Conservation (phyloP, 768 basidiomycete genomes). For the Mrakia gelida region DNA sequence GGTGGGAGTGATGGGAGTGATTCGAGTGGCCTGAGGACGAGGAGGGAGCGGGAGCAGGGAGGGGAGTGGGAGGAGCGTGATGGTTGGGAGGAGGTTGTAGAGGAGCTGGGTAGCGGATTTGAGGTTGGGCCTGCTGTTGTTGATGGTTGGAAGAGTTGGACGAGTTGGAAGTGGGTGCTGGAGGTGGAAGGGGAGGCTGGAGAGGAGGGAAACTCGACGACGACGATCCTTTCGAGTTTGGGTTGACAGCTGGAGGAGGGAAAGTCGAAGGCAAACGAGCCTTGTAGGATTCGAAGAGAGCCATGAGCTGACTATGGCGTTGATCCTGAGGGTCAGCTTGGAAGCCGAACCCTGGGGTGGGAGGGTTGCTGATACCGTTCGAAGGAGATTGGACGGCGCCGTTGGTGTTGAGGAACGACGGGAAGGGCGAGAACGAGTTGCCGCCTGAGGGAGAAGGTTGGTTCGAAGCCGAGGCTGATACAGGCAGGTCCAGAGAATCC, state of each 20-base stretch:
- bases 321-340: neutral
- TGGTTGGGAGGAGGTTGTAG: slow-evolving; percentile 10
- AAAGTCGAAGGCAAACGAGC: neutral
- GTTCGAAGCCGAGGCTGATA: neutral
- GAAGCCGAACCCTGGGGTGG: slow-evolving; percentile 6
- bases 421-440: slow-evolving; percentile 10
- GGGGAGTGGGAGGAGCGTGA: neutral
- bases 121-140: neutral
- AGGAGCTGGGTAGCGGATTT: neutral
- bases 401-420: neutral
- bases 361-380: neutral
- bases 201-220: neutral
- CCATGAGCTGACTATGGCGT: neutral
- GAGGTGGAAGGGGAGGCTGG: neutral
- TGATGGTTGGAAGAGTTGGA: neutral
- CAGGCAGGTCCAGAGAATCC: slow-evolving; percentile 2
- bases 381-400: neutral
- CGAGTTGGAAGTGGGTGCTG: neutral
- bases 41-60: neutral
- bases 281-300: slow-evolving; percentile 14
- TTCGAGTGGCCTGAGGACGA: neutral
- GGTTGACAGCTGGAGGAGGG: neutral
- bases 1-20: neutral
- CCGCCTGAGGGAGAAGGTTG: neutral
- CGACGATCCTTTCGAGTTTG: neutral